Evolutionary conservation across 2,329 filamentous ascomycete species (phyloP).

Genomic region (Lomentospora prolificans): DNA sequence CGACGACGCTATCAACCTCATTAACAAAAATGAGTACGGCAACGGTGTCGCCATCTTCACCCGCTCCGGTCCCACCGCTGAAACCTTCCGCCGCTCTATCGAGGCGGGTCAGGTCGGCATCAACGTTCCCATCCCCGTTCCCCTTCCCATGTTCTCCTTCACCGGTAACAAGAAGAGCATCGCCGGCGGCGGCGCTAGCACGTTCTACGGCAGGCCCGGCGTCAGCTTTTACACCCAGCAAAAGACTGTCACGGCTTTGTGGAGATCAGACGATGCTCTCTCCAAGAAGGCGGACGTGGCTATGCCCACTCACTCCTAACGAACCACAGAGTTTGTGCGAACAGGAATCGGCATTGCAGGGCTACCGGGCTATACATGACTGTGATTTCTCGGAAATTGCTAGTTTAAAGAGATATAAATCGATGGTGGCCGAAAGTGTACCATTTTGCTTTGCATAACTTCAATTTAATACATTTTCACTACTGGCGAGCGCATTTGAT

Average conservation of each 20-base stretch:
- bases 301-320: constrained; percentile 54
- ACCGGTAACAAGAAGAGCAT: constrained; percentile 81
- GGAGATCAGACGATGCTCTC: constrained; percentile 50
- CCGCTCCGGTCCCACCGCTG: constrained; percentile 63
- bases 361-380: too few relatives aligned
- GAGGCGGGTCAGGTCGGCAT: constrained; percentile 80
- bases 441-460: too few relatives aligned
- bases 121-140: constrained; percentile 71
- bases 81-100: constrained; percentile 69
- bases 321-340: background rate
- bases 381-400: too few relatives aligned
- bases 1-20: constrained; percentile 69
- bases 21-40: constrained; percentile 80
- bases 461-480: too few relatives aligned
- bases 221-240: constrained; percentile 93
- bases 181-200: constrained; percentile 83
- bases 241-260: constrained; percentile 93
- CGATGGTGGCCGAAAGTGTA: too few relatives aligned
- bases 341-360: background rate
- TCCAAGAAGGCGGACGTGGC: constrained; percentile 75
- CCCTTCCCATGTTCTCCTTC: constrained; percentile 62
- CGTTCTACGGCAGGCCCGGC: constrained; percentile 90
- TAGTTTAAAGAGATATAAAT: too few relatives aligned
- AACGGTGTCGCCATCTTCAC: constrained; percentile 85
- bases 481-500: too few relatives aligned